phyloP scores from a whole-genome alignment of 768 basidiomycete species.

The Phylloporus arenicola region DNA sequence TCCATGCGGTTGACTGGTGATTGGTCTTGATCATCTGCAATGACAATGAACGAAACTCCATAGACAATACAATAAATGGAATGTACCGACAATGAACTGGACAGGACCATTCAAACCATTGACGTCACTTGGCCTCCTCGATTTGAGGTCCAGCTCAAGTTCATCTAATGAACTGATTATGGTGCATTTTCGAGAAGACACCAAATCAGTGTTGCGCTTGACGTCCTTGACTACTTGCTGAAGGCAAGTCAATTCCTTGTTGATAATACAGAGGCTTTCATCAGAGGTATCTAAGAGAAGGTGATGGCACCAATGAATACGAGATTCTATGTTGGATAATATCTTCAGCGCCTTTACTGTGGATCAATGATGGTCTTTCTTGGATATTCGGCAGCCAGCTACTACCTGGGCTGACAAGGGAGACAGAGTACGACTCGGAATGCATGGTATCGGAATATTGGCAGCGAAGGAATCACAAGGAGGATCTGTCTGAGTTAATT shows the following conservation, averaged over 20 bases:
- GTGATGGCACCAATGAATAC: neutral
- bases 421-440: too few relatives aligned
- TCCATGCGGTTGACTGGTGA: slow-evolving; percentile 3
- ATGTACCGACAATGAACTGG: too few relatives aligned
- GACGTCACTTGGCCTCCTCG: too few relatives aligned
- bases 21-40: neutral
- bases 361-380: neutral
- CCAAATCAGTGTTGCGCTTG: neutral
- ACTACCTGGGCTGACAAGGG: neutral
- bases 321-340: neutral
- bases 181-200: too few relatives aligned
- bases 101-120: too few relatives aligned
- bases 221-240: neutral
- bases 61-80: too few relatives aligned
- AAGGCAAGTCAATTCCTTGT: neutral
- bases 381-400: neutral
- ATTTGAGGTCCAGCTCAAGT: too few relatives aligned
- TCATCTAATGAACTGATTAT: too few relatives aligned
- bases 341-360: neutral
- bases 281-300: too few relatives aligned
- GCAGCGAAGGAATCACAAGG: neutral
- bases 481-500: neutral
- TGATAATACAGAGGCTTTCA: too few relatives aligned
- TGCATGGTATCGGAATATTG: too few relatives aligned
- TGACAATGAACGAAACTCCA: too few relatives aligned